These are phyloP conservation scores for Hymenotorrendiella dingleyae DNA, from an alignment of 2,329 filamentous ascomycete genomes.

Conservation along the genomic window DNA sequence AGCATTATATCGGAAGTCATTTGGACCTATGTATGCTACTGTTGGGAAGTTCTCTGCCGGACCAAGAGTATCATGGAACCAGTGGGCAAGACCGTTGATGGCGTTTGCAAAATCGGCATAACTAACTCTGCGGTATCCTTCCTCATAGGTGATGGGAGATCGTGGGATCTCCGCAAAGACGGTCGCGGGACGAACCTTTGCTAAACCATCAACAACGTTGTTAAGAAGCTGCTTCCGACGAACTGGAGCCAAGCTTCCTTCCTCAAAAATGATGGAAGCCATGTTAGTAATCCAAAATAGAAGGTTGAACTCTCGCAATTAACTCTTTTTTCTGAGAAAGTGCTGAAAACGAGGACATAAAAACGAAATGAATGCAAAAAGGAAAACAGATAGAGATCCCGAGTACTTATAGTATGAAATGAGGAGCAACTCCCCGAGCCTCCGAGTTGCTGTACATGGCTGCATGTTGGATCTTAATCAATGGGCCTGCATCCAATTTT, in stretches of 20 bases:
- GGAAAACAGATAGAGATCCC: no score
- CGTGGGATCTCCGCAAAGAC: slow-evolving; percentile 4
- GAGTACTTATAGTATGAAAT: no score
- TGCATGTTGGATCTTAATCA: no score
- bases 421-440: no score
- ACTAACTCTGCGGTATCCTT: slow-evolving; percentile 9
- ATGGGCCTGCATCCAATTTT: no score
- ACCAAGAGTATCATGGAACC: slow-evolving; percentile 7
- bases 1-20: neutral
- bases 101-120: slow-evolving; percentile 14
- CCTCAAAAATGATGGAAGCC: neutral
- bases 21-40: slow-evolving; percentile 38
- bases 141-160: neutral
- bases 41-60: slow-evolving; percentile 30
- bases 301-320: no score
- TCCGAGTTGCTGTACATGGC: no score
- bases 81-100: slow-evolving; percentile 17
- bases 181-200: neutral
- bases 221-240: slow-evolving; percentile 4
- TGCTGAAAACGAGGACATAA: no score
- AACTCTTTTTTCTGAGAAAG: no score
- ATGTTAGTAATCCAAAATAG: no score
- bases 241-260: neutral
- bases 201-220: slow-evolving; percentile 1
- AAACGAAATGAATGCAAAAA: no score